phyloP scores from a whole-genome alignment of 2,329 filamentous ascomycete species.

The Fusarium foetens region DNA sequence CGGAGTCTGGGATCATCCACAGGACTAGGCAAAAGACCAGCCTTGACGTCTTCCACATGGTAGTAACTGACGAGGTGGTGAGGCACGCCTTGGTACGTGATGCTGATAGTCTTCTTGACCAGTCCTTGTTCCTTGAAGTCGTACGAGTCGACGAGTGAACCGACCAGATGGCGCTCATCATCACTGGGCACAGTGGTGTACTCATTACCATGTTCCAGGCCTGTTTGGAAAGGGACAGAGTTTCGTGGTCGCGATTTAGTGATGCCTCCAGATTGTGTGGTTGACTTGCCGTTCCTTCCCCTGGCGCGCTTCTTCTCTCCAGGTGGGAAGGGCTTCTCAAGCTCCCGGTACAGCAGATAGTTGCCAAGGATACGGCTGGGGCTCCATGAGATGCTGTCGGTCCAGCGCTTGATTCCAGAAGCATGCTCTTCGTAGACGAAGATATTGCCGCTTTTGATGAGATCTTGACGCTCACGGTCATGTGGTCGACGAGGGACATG shows the following conservation, averaged over 20 bases:
- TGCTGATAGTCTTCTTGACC: conserved; percentile 92
- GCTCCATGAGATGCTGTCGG: conserved; percentile 90
- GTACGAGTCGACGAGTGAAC: conserved; percentile 89
- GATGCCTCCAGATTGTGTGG: conserved; percentile 45
- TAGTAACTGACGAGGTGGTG: conserved; percentile 94
- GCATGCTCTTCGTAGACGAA: conserved; percentile 94
- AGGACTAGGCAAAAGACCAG: conserved; percentile 68
- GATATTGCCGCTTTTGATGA: conserved; percentile 86
- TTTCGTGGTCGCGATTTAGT: conserved; percentile 48
- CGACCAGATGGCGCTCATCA: conserved; percentile 66
- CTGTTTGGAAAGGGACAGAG: conserved; percentile 10
- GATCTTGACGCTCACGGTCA: conserved; percentile 79
- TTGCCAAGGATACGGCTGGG: conserved; percentile 87
- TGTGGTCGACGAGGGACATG: conserved; percentile 88
- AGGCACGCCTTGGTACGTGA: conserved; percentile 76
- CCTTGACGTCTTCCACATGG: conserved; percentile 79
- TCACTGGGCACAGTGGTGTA: conserved; percentile 41
- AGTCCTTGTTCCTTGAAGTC: conserved; percentile 84
- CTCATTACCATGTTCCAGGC: conserved; percentile 19
- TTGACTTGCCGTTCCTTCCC: conserved; percentile 68
- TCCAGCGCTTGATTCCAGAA: conserved; percentile 94
- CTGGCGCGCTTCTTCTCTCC: conserved; percentile 87
- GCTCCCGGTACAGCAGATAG: conserved; percentile 85
- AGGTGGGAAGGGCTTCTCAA: conserved; percentile 79
- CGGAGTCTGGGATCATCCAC: conserved; percentile 54